A percentile compares a stretch with the other conserved stretches of the same genome.
Conservation (phyloP, 2,329 filamentous ascomycete species). For the Ophiocordyceps camponoti-rufipedis region DNA sequence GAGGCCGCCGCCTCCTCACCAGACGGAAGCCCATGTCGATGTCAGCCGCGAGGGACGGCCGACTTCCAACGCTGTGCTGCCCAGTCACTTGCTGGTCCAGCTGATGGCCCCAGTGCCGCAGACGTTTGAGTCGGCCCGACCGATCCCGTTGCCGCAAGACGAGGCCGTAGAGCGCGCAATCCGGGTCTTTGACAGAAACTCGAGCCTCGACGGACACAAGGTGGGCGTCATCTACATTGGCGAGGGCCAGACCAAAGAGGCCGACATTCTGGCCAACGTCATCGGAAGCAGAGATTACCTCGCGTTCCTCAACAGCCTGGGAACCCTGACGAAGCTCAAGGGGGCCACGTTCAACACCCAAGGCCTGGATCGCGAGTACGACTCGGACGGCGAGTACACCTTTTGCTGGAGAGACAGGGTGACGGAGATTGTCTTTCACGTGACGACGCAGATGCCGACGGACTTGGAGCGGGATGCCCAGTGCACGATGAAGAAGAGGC, state of each 20-base stretch:
- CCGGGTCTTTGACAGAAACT: slow-evolving; percentile 64
- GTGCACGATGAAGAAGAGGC: slow-evolving; percentile 73
- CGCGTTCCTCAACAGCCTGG: slow-evolving; percentile 65
- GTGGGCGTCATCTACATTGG: slow-evolving; percentile 89
- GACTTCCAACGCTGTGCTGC: slow-evolving; percentile 44
- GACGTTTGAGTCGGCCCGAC: slow-evolving; percentile 39
- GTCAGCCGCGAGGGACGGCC: slow-evolving; percentile 29
- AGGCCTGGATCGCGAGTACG: slow-evolving; percentile 61
- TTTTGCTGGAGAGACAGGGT: slow-evolving; percentile 92
- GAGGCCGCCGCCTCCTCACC: slow-evolving; percentile 36
- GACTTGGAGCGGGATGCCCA: slow-evolving; percentile 57
- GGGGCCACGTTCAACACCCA: slow-evolving; percentile 84
- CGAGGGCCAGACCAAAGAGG: slow-evolving; percentile 65
- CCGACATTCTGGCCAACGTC: slow-evolving; percentile 72
- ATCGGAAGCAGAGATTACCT: slow-evolving; percentile 78
- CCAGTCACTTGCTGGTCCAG: slow-evolving; percentile 56
- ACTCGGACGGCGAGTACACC: slow-evolving; percentile 70
- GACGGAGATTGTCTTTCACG: slow-evolving; percentile 88
- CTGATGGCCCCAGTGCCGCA: slow-evolving; percentile 46
- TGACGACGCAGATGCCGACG: slow-evolving; percentile 95
- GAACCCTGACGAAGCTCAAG: slow-evolving; percentile 63
- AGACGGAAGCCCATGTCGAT: slow-evolving; percentile 28
- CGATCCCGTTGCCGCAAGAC: slow-evolving; percentile 55
- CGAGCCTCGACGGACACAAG: slow-evolving; percentile 88
- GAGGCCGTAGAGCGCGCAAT: slow-evolving; percentile 59